Evolutionary conservation across 2,329 filamentous ascomycete genomes (phyloP), one percentile per base, ranked within the genome.

Genomic region (Fusarium agapanthi): DNA sequence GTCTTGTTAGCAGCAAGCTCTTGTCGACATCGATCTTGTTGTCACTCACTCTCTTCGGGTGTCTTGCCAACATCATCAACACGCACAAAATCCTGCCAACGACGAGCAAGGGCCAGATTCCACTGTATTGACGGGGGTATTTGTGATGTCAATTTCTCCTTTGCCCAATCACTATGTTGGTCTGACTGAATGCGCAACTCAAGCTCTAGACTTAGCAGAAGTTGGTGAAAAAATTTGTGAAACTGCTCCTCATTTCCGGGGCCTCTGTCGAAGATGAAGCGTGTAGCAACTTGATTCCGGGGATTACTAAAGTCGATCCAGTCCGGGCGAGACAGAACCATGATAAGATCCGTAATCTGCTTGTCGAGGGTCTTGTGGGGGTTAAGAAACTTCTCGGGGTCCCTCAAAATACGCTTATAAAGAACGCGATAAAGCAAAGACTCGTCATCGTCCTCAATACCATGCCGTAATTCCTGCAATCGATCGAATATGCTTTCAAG

Each of bases 241-340:
- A 91, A 92, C 66, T 87, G 86, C 24, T 84, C 81, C 50, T 86
- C 83, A 73, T 91, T 90, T 24, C 84, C 83, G 40, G 86, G 84
- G 62, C 86, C 84, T 18, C 86, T 86, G 74, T 91, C 88, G 70
- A 91, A 90, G 67, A 94, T 92, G 80, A 92, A 94, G 60, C 90
- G 89, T 7, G 92, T 92, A 30, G 91, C 89, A 28, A 94, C 90
- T 76, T 95, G 92, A 75, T 94, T 93, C 76, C 88, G 88, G 8
- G 88, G 88, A 40, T 86, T 84, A 34, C 91, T 92, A 75, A 94
- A 93, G 80, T 95, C 92, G 72, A 92, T 90, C 92, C 92, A 94
- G 64, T 89, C 87, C 0, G 88, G 85, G n/a, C 90, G 86, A 3
- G 90, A 91, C 16, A 95, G 83, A 1, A 92, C 91, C 73, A 89